These are phyloP conservation scores for Boletus coffeatus DNA, from an alignment of 1,284 basidiomycete species.

Conservation along the genomic window DNA sequence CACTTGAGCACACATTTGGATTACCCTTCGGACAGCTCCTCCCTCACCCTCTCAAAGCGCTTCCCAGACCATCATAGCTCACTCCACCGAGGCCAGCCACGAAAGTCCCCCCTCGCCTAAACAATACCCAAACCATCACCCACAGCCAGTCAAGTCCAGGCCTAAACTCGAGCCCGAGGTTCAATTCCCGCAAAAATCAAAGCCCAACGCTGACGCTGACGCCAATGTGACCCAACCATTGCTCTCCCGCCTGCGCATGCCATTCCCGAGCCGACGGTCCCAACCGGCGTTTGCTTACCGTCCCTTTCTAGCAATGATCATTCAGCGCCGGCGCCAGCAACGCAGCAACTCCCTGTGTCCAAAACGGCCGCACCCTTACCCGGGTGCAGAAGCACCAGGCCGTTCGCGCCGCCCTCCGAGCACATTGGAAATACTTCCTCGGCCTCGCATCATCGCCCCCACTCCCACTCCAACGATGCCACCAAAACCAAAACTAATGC, in stretches of 20 bases:
- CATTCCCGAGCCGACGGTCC: neutral
- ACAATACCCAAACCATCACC: no score
- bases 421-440: neutral
- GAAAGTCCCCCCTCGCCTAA: no score
- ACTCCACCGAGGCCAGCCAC: no score
- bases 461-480: neutral
- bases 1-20: no score
- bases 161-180: no score
- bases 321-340: neutral
- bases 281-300: neutral
- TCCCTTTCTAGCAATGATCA: neutral
- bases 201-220: neutral
- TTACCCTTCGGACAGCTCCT: no score
- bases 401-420: slow-evolving; percentile 30
- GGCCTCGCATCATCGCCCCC: neutral
- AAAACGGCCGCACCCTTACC: slow-evolving; percentile 12
- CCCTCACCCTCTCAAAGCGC: no score
- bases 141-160: no score
- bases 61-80: no score
- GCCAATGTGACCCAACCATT: neutral
- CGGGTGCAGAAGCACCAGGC: neutral
- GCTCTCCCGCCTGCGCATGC: neutral
- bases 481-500: neutral
- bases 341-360: neutral
- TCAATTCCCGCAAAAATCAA: neutral